Conservation (phyloP, 768 basidiomycete species). For the Suillus spraguei region DNA sequence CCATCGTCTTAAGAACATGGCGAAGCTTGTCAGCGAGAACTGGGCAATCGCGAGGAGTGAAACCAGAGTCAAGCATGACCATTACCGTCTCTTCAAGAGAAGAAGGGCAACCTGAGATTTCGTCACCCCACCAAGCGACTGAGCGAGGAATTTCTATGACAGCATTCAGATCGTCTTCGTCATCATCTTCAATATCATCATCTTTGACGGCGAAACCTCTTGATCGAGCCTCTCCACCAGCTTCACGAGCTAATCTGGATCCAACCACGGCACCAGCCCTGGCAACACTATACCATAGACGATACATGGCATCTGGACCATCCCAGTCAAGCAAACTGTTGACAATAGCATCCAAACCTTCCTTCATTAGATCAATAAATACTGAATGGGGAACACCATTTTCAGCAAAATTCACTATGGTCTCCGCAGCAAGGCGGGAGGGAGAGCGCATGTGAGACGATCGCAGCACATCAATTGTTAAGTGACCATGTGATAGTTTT, state of each 20-base stretch:
- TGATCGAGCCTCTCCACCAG: constrained; percentile 39
- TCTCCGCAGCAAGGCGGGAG: constrained; percentile 53
- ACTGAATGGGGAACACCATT: constrained; percentile 53
- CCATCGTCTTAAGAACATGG: constrained; percentile 45
- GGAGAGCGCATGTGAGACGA: constrained; percentile 49
- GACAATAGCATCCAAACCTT: constrained; percentile 38
- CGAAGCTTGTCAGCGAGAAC: constrained; percentile 58
- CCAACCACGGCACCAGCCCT: constrained; percentile 44
- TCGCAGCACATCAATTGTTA: constrained; percentile 57
- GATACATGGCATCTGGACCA: constrained; percentile 40
- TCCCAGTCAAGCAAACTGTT: constrained; percentile 49
- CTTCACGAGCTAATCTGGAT: constrained; percentile 40
- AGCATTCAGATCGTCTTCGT: constrained; percentile 37
- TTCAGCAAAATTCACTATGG: constrained; percentile 63
- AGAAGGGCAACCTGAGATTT: constrained; percentile 61
- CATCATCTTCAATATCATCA: constrained; percentile 41
- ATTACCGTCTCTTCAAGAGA: constrained; percentile 63
- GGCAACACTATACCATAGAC: constrained; percentile 44
- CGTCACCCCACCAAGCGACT: constrained; percentile 72
- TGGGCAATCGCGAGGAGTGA: constrained; percentile 49
- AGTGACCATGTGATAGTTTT: constrained; percentile 42
- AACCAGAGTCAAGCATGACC: constrained; percentile 59
- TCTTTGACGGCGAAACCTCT: constrained; percentile 43
- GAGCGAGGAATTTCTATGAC: constrained; percentile 40
- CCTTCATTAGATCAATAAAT: constrained; percentile 43